A percentile compares a stretch with the other conserved stretches of the same genome.
phyloP scores from a whole-genome alignment of 176 grass and related monocot species.

The Puccinellia tenuiflora region DNA sequence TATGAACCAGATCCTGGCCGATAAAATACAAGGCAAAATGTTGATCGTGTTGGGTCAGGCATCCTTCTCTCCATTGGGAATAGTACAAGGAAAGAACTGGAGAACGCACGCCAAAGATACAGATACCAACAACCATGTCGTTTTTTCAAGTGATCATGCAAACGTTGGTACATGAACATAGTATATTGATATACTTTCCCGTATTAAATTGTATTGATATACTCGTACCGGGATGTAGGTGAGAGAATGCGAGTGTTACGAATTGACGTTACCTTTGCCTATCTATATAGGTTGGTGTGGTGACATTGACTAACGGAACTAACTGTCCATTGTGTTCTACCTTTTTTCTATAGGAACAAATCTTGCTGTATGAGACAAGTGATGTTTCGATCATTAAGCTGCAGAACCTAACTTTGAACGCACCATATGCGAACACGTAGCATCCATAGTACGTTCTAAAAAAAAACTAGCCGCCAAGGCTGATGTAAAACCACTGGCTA shows the following conservation, averaged over 20 bases:
- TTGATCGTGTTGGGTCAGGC: not conserved
- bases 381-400: not conserved
- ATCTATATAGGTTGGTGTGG: not conserved
- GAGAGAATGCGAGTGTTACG: not conserved
- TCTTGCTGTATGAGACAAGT: conserved; percentile 8
- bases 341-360: not conserved
- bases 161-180: not conserved
- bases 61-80: conserved; percentile 16
- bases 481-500: not conserved
- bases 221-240: not conserved
- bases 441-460: not conserved
- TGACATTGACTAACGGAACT: not conserved
- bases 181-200: not conserved
- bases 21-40: not conserved
- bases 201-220: no score
- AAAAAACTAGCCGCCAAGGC: not conserved
- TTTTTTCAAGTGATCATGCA: not conserved
- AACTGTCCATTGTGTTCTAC: not conserved
- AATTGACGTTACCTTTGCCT: conserved; percentile 1
- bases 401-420: not conserved
- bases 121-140: not conserved
- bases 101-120: conserved; percentile 3
- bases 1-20: not conserved
- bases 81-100: not conserved
- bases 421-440: not conserved